A percentile compares a stretch with the other conserved stretches of the same genome.
These are phyloP conservation scores for Lactarius tabidus DNA, from an alignment of 768 basidiomycete species.

Conservation along the genomic window DNA sequence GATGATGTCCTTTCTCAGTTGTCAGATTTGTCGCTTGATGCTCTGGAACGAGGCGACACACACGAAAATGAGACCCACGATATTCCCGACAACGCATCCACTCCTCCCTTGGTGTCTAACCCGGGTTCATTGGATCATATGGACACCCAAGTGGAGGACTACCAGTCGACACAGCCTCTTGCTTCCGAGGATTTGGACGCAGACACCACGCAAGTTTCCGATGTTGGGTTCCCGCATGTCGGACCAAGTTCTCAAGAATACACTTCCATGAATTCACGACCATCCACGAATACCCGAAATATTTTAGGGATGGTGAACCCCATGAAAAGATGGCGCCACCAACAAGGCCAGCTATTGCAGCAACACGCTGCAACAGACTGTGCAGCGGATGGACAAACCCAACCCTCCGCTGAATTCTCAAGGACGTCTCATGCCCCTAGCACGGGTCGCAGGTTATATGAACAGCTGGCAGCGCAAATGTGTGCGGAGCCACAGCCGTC, in stretches of 20 bases:
- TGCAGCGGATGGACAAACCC: slow-evolving; percentile 27
- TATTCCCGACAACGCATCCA: slow-evolving; percentile 14
- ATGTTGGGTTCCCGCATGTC: not conserved
- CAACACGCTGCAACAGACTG: slow-evolving; percentile 3
- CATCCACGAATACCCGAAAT: slow-evolving; percentile 31
- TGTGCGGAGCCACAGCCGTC: not conserved
- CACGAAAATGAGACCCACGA: not conserved
- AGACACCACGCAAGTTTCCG: slow-evolving; percentile 6
- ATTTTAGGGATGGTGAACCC: slow-evolving; percentile 36
- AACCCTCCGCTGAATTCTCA: slow-evolving; percentile 26
- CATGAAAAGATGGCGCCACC: slow-evolving; percentile 28
- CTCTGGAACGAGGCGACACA: not conserved
- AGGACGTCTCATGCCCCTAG: slow-evolving; percentile 13
- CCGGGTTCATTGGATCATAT: slow-evolving; percentile 6
- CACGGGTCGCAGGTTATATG: slow-evolving; percentile 11
- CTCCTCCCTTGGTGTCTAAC: slow-evolving; percentile 19
- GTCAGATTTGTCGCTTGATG: slow-evolving; percentile 9
- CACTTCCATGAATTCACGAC: slow-evolving; percentile 12
- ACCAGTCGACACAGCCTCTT: slow-evolving; percentile 22
- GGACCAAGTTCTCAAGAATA: not conserved
- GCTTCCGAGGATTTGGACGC: slow-evolving; percentile 10
- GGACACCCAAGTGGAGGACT: slow-evolving; percentile 11
- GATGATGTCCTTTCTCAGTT: slow-evolving; percentile 1
- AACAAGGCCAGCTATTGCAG: slow-evolving; percentile 11
- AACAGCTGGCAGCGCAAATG: slow-evolving; percentile 7